Conservation (phyloP, 495 filamentous ascomycete genomes). For the Eremomyces bilateralis region DNA sequence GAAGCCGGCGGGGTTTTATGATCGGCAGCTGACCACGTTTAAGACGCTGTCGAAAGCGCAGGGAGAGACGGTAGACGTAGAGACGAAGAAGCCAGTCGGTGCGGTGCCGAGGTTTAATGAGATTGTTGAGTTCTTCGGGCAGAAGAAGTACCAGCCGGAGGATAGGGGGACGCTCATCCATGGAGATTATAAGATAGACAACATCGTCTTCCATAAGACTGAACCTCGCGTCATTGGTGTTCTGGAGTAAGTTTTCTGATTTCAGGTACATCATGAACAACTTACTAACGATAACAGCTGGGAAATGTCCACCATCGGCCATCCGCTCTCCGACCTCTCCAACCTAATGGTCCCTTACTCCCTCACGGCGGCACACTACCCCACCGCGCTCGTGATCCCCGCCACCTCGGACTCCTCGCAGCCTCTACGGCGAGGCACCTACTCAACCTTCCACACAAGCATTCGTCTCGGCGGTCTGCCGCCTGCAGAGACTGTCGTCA, state of each 20-base stretch:
- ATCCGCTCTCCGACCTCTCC: slow-evolving; percentile 70
- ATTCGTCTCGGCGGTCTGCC: slow-evolving; percentile 41
- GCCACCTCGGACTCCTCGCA: neutral
- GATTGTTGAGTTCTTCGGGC: slow-evolving; percentile 47
- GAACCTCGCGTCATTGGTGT: slow-evolving; percentile 78
- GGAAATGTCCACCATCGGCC: slow-evolving; percentile 89
- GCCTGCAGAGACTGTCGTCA: slow-evolving; percentile 37
- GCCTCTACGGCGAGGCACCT: slow-evolving; percentile 9
- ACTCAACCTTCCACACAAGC: slow-evolving; percentile 30
- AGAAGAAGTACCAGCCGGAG: slow-evolving; percentile 38
- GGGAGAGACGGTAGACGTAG: slow-evolving; percentile 44
- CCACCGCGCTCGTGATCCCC: neutral
- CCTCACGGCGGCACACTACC: slow-evolving; percentile 13
- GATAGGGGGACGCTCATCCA: slow-evolving; percentile 60
- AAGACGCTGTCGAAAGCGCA: slow-evolving; percentile 48
- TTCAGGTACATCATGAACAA: neutral
- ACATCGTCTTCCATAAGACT: slow-evolving; percentile 68
- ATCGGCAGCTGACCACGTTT: slow-evolving; percentile 64
- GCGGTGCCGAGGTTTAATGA: slow-evolving; percentile 55
- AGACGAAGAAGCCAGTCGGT: slow-evolving; percentile 49
- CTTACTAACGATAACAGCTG: slow-evolving; percentile 28
- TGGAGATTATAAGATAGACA: slow-evolving; percentile 91
- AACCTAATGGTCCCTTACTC: slow-evolving; percentile 49
- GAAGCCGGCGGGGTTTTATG: slow-evolving; percentile 53
- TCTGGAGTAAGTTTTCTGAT: slow-evolving; percentile 38